Evolutionary conservation across 306 rosid species (phyloP), one percentile per base, ranked within the genome.

Genomic region (Hippophae rhamnoides): DNA sequence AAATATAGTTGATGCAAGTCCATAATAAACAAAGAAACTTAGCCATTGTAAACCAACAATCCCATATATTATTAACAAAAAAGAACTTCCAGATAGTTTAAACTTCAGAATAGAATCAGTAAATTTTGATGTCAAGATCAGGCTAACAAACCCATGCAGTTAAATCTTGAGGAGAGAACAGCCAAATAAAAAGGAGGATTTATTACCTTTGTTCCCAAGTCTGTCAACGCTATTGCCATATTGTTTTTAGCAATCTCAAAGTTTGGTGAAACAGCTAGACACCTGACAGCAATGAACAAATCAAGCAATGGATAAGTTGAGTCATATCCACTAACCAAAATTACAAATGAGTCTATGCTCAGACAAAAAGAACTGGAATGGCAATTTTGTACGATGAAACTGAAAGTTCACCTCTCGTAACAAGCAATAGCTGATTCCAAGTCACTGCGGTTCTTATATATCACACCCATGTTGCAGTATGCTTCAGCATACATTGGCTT

Each of bases 401-500:
- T 31, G 50, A 55, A 47, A 51, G 42, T 58, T 50, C 75, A 92
- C 98, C 99, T 93, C 86, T 93, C 99, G 62, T 93, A 93, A 79
- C 99, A 93, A 55, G 97, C 81, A 82, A 93, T 86, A 75, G 99
- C 88, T 5, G 97, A 79, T 74, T 89, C 99, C 79, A 93, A 78
- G 65, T 93, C 99, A 58, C 95, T 88, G 43, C 97, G 97, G 59
- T 93, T 93, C 75, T 93, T 93, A 72, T 74, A 88, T 55, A 93
- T 93, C 25, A 93, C 99, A 11, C 99, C 99, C 99, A 93, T 88
- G 67, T 93, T 93, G 81, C 99, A 93, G 77, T 88, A 93, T 54
- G 99, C 99, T 73, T 93, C 99, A 60, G 99, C 97, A 80, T 93
- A 93, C 90, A 84, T 86, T 10, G 99, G 99, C 82, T 94, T 88